Base-by-base conservation (phyloP, 2,329 filamentous ascomycete species). In the Neofusicoccum ribis region DNA sequence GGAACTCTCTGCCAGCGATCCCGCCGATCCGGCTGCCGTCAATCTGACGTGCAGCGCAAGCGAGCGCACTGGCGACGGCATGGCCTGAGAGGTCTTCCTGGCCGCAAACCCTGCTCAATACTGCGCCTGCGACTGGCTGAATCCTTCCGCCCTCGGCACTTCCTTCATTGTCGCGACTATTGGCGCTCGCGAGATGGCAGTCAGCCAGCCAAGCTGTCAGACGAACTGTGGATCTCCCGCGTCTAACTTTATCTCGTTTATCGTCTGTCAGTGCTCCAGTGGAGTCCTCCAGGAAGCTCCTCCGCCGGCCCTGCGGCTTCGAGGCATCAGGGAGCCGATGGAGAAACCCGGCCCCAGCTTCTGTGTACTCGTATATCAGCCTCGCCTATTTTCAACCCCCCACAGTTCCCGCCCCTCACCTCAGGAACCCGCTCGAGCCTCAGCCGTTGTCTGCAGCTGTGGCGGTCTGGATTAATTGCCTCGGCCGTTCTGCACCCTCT, bases 41-140 rank as follows among this genome's bases (percentile, higher is more conserved):
- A 36, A 60, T 60, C 56, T 60, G 56, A 60, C 56, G 56, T 60
- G 56, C 56, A 60, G 56, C 56, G 27, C 56, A 60, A 60, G 56
- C 56, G 56, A 60, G 43, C 56, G 56, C 56, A 60, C 56, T 59
- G 54, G 54, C 54, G 27, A 11, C 54, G 36, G 41, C 31, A 41
- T 47, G 43, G 23, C 23, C 56, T n/a, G 20, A 23, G 11, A 37
- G 20, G 27, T 31, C 27, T 31, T 31, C 27, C 27, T 31, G 27
- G 27, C 5, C 20, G 8, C 15, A 12, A 47, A 46, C 56, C 56
- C 56, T 49, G 56, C 56, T 37, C 27, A 14, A 36, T 60, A 15
- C 27, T 7, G 31, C 56, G 8, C 31, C 27, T 47, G 15, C 43
- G 39, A 60, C 56, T 49, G 56, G 56, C 43, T 47, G 43, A 20